Evolutionary conservation across 1,284 basidiomycete genomes (phyloP).

Genomic region (Apiotrichum porosum): DNA sequence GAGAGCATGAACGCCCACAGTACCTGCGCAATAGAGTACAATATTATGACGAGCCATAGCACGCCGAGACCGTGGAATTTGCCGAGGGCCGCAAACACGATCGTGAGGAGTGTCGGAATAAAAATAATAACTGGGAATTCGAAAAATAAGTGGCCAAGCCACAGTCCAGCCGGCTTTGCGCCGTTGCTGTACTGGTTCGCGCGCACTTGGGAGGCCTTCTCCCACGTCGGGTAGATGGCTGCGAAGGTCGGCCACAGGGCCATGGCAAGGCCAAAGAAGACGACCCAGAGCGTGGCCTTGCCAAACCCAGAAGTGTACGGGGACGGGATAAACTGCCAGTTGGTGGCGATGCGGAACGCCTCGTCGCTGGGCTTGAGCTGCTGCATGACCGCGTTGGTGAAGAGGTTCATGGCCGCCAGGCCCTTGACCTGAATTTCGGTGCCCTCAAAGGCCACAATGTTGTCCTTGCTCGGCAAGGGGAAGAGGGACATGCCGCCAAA

Average conservation of each 20-base stretch:
- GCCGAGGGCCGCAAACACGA: conserved; percentile 59
- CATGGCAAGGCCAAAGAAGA: conserved; percentile 41
- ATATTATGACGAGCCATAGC: conserved; percentile 60
- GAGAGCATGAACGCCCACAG: conserved; percentile 66
- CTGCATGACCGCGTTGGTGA: conserved; percentile 62
- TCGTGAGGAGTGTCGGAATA: conserved; percentile 58
- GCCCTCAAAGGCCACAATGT: conserved; percentile 5
- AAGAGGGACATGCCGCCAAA: conserved; percentile 60
- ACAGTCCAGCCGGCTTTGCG: conserved; percentile 64
- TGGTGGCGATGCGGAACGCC: conserved; percentile 57
- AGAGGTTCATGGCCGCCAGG: conserved; percentile 61
- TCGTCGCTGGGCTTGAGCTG: conserved; percentile 52
- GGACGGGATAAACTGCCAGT: conserved; percentile 53
- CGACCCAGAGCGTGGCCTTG: conserved; percentile 31
- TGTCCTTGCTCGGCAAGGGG: conserved; percentile 21
- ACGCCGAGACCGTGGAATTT: conserved; percentile 67
- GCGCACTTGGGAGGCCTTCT: conserved; percentile 63
- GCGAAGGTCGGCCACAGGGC: conserved; percentile 74
- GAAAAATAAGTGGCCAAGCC: conserved; percentile 73
- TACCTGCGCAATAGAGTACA: conserved; percentile 65
- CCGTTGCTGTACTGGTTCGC: conserved; percentile 67
- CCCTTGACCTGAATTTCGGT: conserved; percentile 45
- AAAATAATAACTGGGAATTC: conserved; percentile 61
- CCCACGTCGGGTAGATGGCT: conserved; percentile 61
- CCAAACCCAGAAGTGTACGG: conserved; percentile 18